Evolutionary conservation across 2,329 filamentous ascomycete species (phyloP).

Genomic region (Setomelanomma holmii): DNA sequence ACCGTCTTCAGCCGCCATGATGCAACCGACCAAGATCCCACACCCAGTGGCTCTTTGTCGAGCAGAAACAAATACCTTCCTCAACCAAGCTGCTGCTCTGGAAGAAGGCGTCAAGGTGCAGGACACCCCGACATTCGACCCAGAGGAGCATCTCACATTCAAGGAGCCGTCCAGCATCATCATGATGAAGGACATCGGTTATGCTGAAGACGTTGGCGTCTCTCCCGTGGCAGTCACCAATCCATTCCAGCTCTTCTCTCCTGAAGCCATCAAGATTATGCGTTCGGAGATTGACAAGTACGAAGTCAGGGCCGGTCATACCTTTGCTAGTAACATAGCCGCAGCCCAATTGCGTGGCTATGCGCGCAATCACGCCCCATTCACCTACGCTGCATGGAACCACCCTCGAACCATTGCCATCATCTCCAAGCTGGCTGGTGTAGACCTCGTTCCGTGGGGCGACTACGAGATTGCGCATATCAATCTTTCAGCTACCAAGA

Average conservation of each 20-base stretch:
- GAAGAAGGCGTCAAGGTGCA: conserved; percentile 8
- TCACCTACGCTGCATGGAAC: conserved; percentile 69
- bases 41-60: background rate
- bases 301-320: conserved; percentile 63
- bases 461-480: conserved; percentile 67
- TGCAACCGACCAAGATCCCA: background rate
- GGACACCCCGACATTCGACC: conserved; percentile 56
- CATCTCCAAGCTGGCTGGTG: conserved; percentile 64
- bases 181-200: conserved; percentile 69
- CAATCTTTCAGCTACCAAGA: conserved; percentile 61
- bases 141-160: conserved; percentile 63
- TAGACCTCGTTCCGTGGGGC: conserved; percentile 64
- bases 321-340: conserved; percentile 66
- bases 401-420: conserved; percentile 61
- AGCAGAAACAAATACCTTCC: conserved; percentile 38
- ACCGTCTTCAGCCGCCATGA: background rate
- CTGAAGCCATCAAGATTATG: conserved; percentile 68
- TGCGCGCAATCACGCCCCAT: conserved; percentile 66
- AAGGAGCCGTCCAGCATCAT: conserved; percentile 59
- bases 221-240: conserved; percentile 70
- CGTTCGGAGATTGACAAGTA: conserved; percentile 67
- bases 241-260: conserved; percentile 69
- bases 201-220: conserved; percentile 62
- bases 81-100: conserved; percentile 15
- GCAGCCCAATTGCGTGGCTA: conserved; percentile 63